Evolutionary conservation across 202 grass and related monocot species (phyloP).

Genomic region (Panicum virgatum): DNA sequence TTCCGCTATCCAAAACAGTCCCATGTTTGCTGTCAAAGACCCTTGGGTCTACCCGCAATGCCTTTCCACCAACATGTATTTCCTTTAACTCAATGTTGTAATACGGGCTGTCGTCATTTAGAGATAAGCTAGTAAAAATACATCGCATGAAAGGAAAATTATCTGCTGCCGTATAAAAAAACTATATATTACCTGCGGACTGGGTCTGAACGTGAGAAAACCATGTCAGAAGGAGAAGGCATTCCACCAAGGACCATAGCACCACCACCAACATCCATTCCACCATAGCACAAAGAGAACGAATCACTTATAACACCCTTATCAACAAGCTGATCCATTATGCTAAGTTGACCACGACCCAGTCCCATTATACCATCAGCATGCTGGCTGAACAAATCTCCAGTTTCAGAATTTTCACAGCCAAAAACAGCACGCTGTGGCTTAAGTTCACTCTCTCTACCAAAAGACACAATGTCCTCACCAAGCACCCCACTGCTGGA

Average conservation of each 20-base stretch:
- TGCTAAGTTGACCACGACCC: slow-evolving; percentile 88
- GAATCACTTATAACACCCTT: slow-evolving; percentile 92
- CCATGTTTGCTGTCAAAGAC: slow-evolving; percentile 78
- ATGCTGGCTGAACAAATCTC: slow-evolving; percentile 95
- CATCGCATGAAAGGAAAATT: slow-evolving; percentile 22
- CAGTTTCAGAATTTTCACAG: slow-evolving; percentile 97
- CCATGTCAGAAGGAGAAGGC: slow-evolving; percentile 63
- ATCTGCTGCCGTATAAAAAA: slow-evolving; percentile 4
- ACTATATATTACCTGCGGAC: slow-evolving; percentile 64
- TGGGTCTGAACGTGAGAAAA: slow-evolving; percentile 76
- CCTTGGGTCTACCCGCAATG: slow-evolving; percentile 65
- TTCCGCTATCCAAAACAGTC: slow-evolving; percentile 96
- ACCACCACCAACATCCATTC: slow-evolving; percentile 96
- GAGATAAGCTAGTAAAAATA: slow-evolving; percentile 52
- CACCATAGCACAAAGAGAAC: slow-evolving; percentile 96
- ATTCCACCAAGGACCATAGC: slow-evolving; percentile 92
- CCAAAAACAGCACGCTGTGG: slow-evolving; percentile 87
- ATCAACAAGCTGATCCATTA: slow-evolving; percentile 95
- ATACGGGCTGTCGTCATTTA: slow-evolving; percentile 85
- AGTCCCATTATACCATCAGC: slow-evolving; percentile 99
- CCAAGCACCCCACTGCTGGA: slow-evolving; percentile 95
- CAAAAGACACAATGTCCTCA: slow-evolving; percentile 84
- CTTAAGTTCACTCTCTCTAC: slow-evolving; percentile 81
- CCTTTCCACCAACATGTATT: slow-evolving; percentile 83
- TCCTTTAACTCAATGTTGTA: slow-evolving; percentile 98